Evolutionary conservation across 2,329 filamentous ascomycete species (phyloP).

Genomic region (Apiospora arundinis): DNA sequence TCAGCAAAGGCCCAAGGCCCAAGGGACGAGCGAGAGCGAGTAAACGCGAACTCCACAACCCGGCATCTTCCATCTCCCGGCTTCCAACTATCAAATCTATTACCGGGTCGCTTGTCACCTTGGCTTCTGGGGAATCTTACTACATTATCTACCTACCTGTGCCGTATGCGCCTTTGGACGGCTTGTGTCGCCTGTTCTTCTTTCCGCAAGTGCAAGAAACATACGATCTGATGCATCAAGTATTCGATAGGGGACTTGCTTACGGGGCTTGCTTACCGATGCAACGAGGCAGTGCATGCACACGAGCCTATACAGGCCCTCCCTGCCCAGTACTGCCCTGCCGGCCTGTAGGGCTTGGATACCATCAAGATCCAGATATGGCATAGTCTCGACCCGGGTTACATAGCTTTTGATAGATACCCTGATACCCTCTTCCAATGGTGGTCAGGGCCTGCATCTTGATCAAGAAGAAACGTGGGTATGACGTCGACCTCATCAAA

Average conservation of each 20-base stretch:
- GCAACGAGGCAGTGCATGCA: not conserved
- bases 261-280: conserved; percentile 8
- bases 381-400: not conserved
- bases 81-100: not conserved
- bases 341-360: not conserved
- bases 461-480: not conserved
- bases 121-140: not conserved
- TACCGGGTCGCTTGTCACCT: not conserved
- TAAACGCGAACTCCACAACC: not conserved
- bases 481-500: not conserved
- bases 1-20: no score
- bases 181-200: not conserved
- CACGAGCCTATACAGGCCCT: not conserved
- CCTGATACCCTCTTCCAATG: not conserved
- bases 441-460: not conserved
- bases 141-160: not conserved
- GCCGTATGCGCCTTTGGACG: not conserved
- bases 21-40: not conserved
- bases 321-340: no score
- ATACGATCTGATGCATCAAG: not conserved
- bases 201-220: not conserved
- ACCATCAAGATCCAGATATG: not conserved
- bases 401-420: not conserved
- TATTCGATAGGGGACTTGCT: not conserved
- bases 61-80: not conserved